These are phyloP conservation scores for Luzula sylvatica DNA, from an alignment of 176 grass and related monocot genomes.

Conservation along the genomic window DNA sequence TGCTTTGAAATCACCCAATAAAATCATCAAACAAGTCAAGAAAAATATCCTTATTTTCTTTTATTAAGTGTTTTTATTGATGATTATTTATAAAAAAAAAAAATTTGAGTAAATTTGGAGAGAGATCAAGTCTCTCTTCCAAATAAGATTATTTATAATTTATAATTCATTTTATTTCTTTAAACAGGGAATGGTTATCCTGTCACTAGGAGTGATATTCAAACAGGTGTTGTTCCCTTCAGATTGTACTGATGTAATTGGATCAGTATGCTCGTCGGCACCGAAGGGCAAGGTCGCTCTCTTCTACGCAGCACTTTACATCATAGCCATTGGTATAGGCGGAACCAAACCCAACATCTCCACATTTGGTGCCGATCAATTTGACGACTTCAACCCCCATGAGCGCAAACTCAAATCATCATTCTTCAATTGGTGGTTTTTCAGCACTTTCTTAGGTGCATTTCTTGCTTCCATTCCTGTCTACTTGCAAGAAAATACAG, in stretches of 20 bases:
- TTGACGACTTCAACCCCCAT: slow-evolving; percentile 46
- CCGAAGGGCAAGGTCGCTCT: slow-evolving; percentile 31
- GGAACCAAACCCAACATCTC: slow-evolving; percentile 90
- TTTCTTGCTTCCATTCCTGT: slow-evolving; percentile 50
- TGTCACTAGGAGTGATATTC: slow-evolving; percentile 42
- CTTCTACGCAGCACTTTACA: slow-evolving; percentile 53
- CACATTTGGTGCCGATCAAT: slow-evolving; percentile 76
- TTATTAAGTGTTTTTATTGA: no score
- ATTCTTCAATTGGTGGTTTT: slow-evolving; percentile 95
- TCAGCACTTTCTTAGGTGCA: slow-evolving; percentile 51
- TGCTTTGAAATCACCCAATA: not conserved
- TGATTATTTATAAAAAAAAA: not conserved
- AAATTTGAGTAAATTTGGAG: not conserved
- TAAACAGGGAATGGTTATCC: slow-evolving; percentile 49
- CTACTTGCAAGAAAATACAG: slow-evolving; percentile 62
- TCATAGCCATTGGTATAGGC: slow-evolving; percentile 46
- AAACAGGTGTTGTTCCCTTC: slow-evolving; percentile 27
- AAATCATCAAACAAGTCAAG: not conserved
- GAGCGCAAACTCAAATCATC: slow-evolving; percentile 39
- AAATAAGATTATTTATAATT: not conserved
- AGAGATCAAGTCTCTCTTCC: not conserved
- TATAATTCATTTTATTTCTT: not conserved
- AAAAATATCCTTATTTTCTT: not conserved
- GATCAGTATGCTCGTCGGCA: slow-evolving; percentile 18
- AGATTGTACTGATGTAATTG: slow-evolving; percentile 16